A percentile compares a stretch with the other conserved stretches of the same genome.
These are phyloP conservation scores for Starmerella vaccinii DNA, from an alignment of 805 yeast species.

Conservation along the genomic window DNA sequence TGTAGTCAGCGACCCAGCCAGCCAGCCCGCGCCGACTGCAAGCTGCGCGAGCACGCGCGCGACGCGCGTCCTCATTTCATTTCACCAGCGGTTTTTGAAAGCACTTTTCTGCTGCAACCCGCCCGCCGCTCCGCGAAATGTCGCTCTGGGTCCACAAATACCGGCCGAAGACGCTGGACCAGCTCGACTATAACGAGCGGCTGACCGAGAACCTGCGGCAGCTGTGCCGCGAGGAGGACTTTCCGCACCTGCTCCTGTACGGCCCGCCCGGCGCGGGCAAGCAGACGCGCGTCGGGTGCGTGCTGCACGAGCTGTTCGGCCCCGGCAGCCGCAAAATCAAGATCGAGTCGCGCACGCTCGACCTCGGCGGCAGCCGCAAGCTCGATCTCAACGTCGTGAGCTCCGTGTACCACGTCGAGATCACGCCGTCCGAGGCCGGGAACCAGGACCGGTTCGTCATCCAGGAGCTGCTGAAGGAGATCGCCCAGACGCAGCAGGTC, in stretches of 20 bases:
- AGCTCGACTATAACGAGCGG: constrained; percentile 54
- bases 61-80: no score
- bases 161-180: constrained; percentile 60
- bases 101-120: no score
- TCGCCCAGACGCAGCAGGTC: constrained; percentile 93
- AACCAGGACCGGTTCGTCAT: constrained; percentile 90
- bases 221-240: constrained; percentile 61
- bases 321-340: constrained; percentile 70
- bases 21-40: no score
- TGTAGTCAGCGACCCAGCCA: no score
- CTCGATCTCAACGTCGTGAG: constrained; percentile 89
- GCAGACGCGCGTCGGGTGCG: constrained; percentile 79
- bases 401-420: constrained; percentile 80
- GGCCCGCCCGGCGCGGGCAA: constrained; percentile 98
- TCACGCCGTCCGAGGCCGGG: constrained; percentile 95
- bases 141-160: constrained; percentile 93
- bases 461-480: constrained; percentile 84
- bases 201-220: constrained; percentile 57
- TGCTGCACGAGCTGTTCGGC: constrained; percentile 73
- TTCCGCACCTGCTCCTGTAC: constrained; percentile 84
- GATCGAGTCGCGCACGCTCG: constrained; percentile 80
- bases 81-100: no score
- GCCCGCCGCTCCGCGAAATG: no score
- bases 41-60: no score
- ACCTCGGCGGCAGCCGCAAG: constrained; percentile 53